Evolutionary conservation across 1,284 basidiomycete species (phyloP), one percentile per base, ranked within the genome.

Genomic region (Naganishia sp.): DNA sequence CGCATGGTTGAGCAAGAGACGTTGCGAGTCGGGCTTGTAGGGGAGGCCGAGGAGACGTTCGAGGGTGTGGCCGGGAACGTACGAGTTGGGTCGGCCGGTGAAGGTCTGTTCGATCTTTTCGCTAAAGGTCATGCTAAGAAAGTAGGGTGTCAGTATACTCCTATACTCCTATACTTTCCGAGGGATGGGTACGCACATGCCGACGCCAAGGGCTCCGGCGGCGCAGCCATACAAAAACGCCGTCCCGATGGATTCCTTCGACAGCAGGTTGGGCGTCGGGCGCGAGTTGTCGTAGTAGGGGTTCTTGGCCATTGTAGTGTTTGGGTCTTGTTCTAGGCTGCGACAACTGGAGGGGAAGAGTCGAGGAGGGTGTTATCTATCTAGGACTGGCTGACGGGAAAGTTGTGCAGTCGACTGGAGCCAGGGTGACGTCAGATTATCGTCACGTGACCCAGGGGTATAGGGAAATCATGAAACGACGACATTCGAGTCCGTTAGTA

Each of bases 51-150:
- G 57, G 11, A 70, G 54, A n/a, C 66, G 61, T 6, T 66, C 67
- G 23, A 68, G 55, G 15, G 69, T 70, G 42, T 68, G 55, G 17
- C 61, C 69, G 9, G 69, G 67, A 6, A 70, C 69, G 52, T 67
- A 65, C 11, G 69, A 70, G 51, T 70, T 67, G 31, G 69, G 65
- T 49, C 69, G 51, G 42, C 62, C 58, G 2, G 69, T 70, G 28
- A 68, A 63, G 6, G 54, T 42, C 42, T 70, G 69, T 53, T 70
- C 69, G 17, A 68, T 31, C 65, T 70, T 70, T 50, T 70, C 65
- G n/a, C 65, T 53, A 9, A 60, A 55, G 15, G 69, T 68, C 69
- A 70, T 70, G 15, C 69, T 70, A 46, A 13, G 39, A 13, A 2
- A 23, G 1, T 7, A 25, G 45, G 7, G 41, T 5, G 43, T 11